A percentile compares a stretch with the other conserved stretches of the same genome.
phyloP scores from a whole-genome alignment of 495 filamentous ascomycete genomes.

The Podospora pseudocomata region DNA sequence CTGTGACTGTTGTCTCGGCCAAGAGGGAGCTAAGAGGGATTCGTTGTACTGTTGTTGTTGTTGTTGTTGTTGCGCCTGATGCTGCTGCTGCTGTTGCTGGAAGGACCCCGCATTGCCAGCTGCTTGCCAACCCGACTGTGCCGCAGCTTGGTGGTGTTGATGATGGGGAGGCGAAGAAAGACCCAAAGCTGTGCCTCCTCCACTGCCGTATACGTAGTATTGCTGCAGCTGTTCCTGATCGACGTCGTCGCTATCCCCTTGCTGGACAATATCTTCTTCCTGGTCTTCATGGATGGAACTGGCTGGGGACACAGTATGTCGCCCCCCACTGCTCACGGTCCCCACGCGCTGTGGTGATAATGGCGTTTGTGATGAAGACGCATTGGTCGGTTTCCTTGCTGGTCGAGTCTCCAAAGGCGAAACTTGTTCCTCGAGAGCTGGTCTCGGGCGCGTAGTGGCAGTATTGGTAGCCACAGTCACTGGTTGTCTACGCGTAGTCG shows the following conservation, averaged over 20 bases:
- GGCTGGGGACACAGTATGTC: slow-evolving; percentile 24
- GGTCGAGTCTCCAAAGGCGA: slow-evolving; percentile 8
- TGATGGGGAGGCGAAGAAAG: slow-evolving; percentile 4
- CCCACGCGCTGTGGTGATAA: slow-evolving; percentile 16
- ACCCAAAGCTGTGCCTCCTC: not conserved
- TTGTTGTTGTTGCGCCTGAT: slow-evolving; percentile 4
- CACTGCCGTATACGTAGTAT: not conserved
- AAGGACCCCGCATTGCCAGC: not conserved
- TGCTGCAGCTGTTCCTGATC: not conserved
- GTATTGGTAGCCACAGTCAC: not conserved
- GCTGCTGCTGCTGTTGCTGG: not conserved
- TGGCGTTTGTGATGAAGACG: not conserved
- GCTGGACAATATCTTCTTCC: slow-evolving; percentile 7
- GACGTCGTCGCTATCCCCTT: not conserved
- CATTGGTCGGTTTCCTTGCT: not conserved
- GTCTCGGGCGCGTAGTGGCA: not conserved
- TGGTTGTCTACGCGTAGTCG: not conserved
- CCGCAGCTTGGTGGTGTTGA: slow-evolving; percentile 5
- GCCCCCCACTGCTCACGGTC: slow-evolving; percentile 17
- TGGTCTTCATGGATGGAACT: slow-evolving; percentile 24
- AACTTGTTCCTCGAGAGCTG: not conserved
- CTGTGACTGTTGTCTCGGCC: not conserved
- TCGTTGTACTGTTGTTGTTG: slow-evolving; percentile 4
- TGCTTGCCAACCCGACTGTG: slow-evolving; percentile 2
- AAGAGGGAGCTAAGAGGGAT: not conserved